Evolutionary conservation across 1,284 basidiomycete species (phyloP), one percentile per base, ranked within the genome.

Genomic region (Amylostereum chailletii): DNA sequence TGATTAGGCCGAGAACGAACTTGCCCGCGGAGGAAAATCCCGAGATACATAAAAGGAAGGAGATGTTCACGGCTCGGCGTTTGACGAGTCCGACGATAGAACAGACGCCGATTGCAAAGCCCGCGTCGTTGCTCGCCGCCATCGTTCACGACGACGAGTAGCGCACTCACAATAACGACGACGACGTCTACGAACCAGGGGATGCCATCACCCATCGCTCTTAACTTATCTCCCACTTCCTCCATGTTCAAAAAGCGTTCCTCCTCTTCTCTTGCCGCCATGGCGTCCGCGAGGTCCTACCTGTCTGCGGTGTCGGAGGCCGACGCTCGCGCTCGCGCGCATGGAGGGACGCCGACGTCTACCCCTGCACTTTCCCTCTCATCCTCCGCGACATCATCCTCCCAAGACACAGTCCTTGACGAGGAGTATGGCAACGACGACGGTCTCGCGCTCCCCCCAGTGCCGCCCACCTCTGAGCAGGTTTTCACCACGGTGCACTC

Each of bases 401-500:
- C 82, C 0, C 76, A 83, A 54, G 83, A 86, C 56, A 79, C 75
- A 7, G 67, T 81, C 3, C 63, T 82, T 43, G 66, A 77, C 54
- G 83, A 85, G 49, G 65, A 70, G 26, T 69, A 71, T 37, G 68
- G 77, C 56, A 71, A 72, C 59, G 59, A 63, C 0, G 74, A 81
- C 60, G 77, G 75, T 5, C 74, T 89, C 36, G 61, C 74, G 11
- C 69, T 77, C 48, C 84, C 86, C 29, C 60, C 67, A 46, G 68
- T 69, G 19, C 81, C 86, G 3, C 85, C 86, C 1, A 88, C 81
- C 40, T 89, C 86, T 0, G 81, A 85, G 59, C 82, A 88, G 61
- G 74, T 83, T 32, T 87, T 86, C 62, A 74, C 69, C 37, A 87
- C 85, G 8, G 74, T 86, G 36, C 90, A 94, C 67, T 79, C 86